Evolutionary conservation across 2,329 filamentous ascomycete genomes (phyloP).

Genomic region (Colletotrichum sp.): DNA sequence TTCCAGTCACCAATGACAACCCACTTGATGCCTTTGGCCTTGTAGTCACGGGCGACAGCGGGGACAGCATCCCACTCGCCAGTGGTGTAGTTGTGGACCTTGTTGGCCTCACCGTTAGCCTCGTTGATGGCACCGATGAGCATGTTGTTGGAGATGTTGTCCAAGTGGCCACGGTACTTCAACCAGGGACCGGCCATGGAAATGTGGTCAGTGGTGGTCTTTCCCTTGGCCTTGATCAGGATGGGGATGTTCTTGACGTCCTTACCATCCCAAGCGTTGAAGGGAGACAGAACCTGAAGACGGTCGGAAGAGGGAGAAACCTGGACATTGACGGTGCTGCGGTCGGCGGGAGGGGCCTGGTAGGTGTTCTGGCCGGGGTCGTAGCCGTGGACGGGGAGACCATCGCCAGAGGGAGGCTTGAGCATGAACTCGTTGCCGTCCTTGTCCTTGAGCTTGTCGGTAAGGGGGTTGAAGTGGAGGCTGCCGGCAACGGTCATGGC

Average conservation of each 20-base stretch:
- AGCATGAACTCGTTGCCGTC: conserved; percentile 97
- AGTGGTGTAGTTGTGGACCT: conserved; percentile 88
- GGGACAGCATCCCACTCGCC: conserved; percentile 88
- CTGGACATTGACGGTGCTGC: conserved; percentile 73
- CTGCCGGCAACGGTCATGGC: conserved; percentile 84
- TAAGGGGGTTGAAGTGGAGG: conserved; percentile 93
- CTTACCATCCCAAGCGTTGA: conserved; percentile 90
- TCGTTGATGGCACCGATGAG: conserved; percentile 96
- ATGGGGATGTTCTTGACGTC: conserved; percentile 85
- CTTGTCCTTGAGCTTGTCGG: conserved; percentile 90
- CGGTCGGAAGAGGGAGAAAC: conserved; percentile 91
- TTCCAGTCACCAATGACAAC: conserved; percentile 99
- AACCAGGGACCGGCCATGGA: conserved; percentile 97
- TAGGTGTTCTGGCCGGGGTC: conserved; percentile 93
- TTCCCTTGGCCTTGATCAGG: conserved; percentile 94
- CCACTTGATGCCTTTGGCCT: conserved; percentile 95
- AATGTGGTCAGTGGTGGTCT: conserved; percentile 97
- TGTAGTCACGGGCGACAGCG: conserved; percentile 96
- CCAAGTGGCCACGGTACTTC: conserved; percentile 97
- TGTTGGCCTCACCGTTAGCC: conserved; percentile 97
- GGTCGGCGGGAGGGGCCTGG: conserved; percentile 89
- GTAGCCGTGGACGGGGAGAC: conserved; percentile 82
- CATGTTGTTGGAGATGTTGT: conserved; percentile 99
- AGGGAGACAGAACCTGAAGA: conserved; percentile 89
- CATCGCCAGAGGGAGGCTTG: conserved; percentile 77